A percentile compares a stretch with the other conserved stretches of the same genome.
phyloP scores from a whole-genome alignment of 352 stramenopile genomes.

The Phytophthora ohioensis region DNA sequence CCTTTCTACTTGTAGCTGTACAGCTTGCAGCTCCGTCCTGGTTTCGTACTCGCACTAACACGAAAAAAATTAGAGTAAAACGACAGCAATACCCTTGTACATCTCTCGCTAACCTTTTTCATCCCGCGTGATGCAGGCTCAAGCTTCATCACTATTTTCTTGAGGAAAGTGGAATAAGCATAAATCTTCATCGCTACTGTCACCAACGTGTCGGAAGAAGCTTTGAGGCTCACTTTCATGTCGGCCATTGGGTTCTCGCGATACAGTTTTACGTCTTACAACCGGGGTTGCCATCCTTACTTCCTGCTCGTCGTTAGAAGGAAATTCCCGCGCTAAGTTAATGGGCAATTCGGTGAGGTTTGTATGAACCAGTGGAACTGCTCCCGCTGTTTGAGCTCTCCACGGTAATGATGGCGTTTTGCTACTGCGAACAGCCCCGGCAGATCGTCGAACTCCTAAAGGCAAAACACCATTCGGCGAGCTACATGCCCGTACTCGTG shows the following conservation, averaged over 20 bases:
- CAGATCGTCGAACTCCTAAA: constrained; percentile 20
- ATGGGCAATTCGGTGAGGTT: neutral
- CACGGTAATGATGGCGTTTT: constrained; percentile 21
- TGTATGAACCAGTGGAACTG: constrained; percentile 14
- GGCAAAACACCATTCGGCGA: constrained; percentile 6
- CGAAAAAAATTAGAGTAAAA: constrained; percentile 36
- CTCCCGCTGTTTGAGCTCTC: constrained; percentile 45
- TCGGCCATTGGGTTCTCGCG: constrained; percentile 1
- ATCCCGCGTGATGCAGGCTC: neutral
- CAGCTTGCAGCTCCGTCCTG: constrained; percentile 18
- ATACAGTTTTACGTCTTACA: neutral
- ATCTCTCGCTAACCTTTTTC: neutral
- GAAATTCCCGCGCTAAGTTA: constrained; percentile 3
- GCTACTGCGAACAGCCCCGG: constrained; percentile 30
- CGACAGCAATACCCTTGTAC: constrained; percentile 13
- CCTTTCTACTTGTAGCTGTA: neutral
- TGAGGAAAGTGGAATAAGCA: constrained; percentile 38
- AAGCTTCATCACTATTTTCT: constrained; percentile 1
- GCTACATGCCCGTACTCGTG: constrained; percentile 21
- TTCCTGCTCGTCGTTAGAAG: constrained; percentile 14
- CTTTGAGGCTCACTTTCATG: constrained; percentile 12
- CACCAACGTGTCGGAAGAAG: constrained; percentile 15
- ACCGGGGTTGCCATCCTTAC: constrained; percentile 12
- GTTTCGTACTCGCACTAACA: constrained; percentile 16
- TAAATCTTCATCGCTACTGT: constrained; percentile 11